Base-by-base conservation (phyloP, 1,139 yeast species). In the Scheffersomyces illinoinensis region DNA sequence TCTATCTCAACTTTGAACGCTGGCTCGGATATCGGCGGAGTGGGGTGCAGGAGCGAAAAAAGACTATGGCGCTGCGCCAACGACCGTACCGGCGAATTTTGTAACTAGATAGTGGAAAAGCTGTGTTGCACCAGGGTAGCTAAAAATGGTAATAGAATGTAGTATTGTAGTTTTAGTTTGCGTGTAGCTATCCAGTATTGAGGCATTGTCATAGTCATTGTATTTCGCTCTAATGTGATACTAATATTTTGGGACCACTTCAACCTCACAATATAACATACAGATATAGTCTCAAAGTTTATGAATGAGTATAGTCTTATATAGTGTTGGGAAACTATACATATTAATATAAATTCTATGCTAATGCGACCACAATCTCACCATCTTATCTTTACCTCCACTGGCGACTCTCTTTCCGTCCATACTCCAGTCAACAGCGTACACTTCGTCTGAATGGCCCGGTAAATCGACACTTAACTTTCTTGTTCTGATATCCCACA, bases 351-450 rank as follows among this genome's bases (percentile, higher is more conserved):
- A 33, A 7, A 33, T 33, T 33, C 43, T 33, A 33, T 33, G 43
- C 65, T 77, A 91, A 72, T 91, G 97, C 47, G 93, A 86, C 98
- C 99, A 95, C 61, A 95, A 77, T 68, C 98, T 83, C 39, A 95
- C 93, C 84, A 90, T 90, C 73, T 93, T 95, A 72, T 95, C 99
- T 71, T 93, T 93, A 56, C 99, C 98, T 46, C 98, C 99, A 70
- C 97, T 91, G 46, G 96, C 97, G 10, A 95, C 98, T 64, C 89
- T 82, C 64, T 85, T 85, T 53, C 99, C 99, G 72, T 95, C 99
- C 59, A 90, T 86, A 78, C 97, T 91, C 99, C 99, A 95, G 71
- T 95, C 99, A 2, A 96, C 98, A 0, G 98, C 97, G 71, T 86
- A 95, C 0, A 95, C 98, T 73, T 95, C 99, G 69, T 95, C 99